Percentiles rank a stretch among this genome's conserved stretches.
Conservation (phyloP, 225 moss, liverwort and hornwort species). For the Ulota crispa region DNA sequence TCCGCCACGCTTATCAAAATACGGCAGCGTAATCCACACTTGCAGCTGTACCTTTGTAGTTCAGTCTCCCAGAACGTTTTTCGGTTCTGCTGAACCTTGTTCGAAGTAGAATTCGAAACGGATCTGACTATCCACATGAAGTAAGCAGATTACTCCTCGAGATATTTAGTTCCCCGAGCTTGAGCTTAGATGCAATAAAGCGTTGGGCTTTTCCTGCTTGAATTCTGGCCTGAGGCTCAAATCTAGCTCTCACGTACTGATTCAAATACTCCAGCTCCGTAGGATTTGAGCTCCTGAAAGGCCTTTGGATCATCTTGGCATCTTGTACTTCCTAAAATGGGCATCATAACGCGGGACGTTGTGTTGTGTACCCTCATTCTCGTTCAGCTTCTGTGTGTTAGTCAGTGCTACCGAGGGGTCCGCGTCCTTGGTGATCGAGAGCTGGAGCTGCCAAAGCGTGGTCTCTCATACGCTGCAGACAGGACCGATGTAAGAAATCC, state of each 20-base stretch:
- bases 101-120: background rate
- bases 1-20: background rate
- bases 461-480: slow-evolving; percentile 6
- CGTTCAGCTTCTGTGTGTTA: slow-evolving; percentile 22
- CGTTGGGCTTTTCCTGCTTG: background rate
- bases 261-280: background rate
- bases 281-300: background rate
- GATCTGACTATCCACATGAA: background rate
- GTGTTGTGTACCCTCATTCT: slow-evolving; percentile 25
- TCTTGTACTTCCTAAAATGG: background rate
- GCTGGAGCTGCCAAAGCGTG: slow-evolving; percentile 21
- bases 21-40: background rate
- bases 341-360: slow-evolving; percentile 10
- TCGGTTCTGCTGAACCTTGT: background rate
- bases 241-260: background rate
- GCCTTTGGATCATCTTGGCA: background rate
- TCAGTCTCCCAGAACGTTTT: background rate
- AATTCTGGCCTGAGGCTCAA: background rate
- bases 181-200: background rate
- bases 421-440: slow-evolving; percentile 11
- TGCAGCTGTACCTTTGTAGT: background rate
- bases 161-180: background rate
- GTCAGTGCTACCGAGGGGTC: slow-evolving; percentile 28
- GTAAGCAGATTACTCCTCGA: background rate
- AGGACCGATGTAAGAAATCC: slow-evolving; percentile 29